These are phyloP conservation scores for Bidens hawaiensis DNA, from an alignment of 140 eudicot genomes.

Conservation along the genomic window DNA sequence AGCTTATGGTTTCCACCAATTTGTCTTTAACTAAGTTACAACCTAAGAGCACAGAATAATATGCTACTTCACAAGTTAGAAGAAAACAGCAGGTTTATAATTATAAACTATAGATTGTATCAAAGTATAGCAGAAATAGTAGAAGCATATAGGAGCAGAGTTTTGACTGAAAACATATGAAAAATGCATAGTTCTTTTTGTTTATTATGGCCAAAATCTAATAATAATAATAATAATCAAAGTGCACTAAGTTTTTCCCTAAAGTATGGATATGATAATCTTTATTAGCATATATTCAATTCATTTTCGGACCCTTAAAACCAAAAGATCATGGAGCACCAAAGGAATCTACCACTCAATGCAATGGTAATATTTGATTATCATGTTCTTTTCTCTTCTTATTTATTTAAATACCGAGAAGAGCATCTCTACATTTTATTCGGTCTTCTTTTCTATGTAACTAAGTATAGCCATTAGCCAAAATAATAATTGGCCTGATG, in stretches of 20 bases:
- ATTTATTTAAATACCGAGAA: too few species aligned
- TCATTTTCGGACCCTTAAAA: too few species aligned
- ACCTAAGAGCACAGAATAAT: slow-evolving; percentile 13
- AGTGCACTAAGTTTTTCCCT: neutral
- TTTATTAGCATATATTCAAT: neutral
- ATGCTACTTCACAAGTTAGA: neutral
- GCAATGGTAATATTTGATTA: too few species aligned
- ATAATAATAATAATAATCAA: neutral
- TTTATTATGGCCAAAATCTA: neutral
- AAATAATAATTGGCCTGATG: too few species aligned
- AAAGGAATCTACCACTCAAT: too few species aligned
- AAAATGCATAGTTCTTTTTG: slow-evolving; percentile 23
- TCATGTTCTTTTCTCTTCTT: too few species aligned
- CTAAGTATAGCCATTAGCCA: too few species aligned
- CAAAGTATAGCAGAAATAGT: slow-evolving; percentile 8
- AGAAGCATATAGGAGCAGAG: neutral
- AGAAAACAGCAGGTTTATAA: slow-evolving; percentile 1
- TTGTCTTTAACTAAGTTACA: slow-evolving; percentile 59
- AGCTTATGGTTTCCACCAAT: slow-evolving; percentile 91
- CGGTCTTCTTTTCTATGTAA: too few species aligned
- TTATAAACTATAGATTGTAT: slow-evolving; percentile 25
- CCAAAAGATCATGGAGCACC: too few species aligned
- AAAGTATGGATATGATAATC: neutral
- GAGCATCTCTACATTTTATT: too few species aligned
- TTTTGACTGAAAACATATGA: slow-evolving; percentile 20